Percentiles rank a stretch among this genome's conserved stretches.
phyloP scores from a whole-genome alignment of 164 flowering plant species.

The Akebia trifoliata region DNA sequence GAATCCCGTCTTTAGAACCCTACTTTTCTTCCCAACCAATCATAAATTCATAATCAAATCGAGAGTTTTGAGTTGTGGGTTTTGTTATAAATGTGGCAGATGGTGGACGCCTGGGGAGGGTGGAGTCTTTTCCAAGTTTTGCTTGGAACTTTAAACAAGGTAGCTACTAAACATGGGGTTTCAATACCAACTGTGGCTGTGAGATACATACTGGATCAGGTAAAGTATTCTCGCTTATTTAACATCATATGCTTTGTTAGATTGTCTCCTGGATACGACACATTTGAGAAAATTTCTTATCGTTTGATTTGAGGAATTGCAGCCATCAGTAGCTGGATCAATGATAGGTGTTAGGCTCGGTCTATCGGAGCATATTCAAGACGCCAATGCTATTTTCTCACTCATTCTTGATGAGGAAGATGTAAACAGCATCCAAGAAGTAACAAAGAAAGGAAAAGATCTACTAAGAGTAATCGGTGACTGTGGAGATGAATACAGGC shows the following conservation, averaged over 20 bases:
- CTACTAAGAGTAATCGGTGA: conserved; percentile 81
- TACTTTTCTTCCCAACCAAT: neutral
- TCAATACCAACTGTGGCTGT: conserved; percentile 88
- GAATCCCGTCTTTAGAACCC: neutral
- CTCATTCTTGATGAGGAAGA: conserved; percentile 83
- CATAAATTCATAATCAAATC: neutral
- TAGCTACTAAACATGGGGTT: conserved; percentile 76
- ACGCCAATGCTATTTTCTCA: conserved; percentile 63
- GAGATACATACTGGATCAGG: conserved; percentile 87
- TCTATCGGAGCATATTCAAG: conserved; percentile 72
- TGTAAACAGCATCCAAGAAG: conserved; percentile 53
- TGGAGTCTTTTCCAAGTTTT: conserved; percentile 85
- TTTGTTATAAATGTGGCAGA: conserved; percentile 36
- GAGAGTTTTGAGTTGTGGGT: neutral
- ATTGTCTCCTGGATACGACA: neutral
- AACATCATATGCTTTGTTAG: too few relatives aligned
- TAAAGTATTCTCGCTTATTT: conserved; percentile 10
- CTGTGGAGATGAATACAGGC: conserved; percentile 93
- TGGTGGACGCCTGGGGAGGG: conserved; percentile 99
- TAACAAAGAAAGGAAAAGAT: conserved; percentile 63
- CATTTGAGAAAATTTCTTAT: neutral
- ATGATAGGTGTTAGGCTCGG: conserved; percentile 98
- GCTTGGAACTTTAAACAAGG: conserved; percentile 68
- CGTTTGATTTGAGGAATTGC: conserved; percentile 20
- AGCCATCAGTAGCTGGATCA: conserved; percentile 92